These are phyloP conservation scores for Aphanocladium album DNA, from an alignment of 2,329 filamentous ascomycete genomes.

Conservation along the genomic window DNA sequence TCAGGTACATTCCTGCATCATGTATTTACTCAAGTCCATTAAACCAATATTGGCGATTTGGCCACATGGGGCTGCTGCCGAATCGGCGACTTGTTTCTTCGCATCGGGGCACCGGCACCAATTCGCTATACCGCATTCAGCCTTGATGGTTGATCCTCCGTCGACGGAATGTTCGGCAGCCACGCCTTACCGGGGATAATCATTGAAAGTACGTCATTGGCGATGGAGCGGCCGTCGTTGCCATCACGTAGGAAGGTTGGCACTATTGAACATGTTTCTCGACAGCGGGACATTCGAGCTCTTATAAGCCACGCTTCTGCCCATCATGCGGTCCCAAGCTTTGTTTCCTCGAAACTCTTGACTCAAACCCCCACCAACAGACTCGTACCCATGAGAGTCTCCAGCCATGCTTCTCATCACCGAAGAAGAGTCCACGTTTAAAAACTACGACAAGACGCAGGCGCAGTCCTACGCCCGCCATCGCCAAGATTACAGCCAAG, in stretches of 20 bases:
- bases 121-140: background rate
- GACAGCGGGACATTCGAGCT: background rate
- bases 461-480: slow-evolving; percentile 38
- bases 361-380: too few species aligned
- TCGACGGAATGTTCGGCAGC: background rate
- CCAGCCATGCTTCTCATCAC: background rate
- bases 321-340: too few species aligned
- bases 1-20: too few species aligned
- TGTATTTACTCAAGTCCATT: too few species aligned
- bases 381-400: background rate
- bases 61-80: background rate
- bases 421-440: background rate
- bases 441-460: slow-evolving; percentile 25
- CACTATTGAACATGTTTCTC: background rate
- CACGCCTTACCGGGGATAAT: background rate
- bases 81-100: background rate
- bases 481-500: slow-evolving; percentile 38
- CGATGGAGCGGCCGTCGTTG: background rate
- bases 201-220: background rate
- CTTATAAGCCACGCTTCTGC: background rate
- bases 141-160: too few species aligned
- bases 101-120: background rate
- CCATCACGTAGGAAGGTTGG: background rate
- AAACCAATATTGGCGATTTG: background rate
- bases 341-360: too few species aligned